Evolutionary conservation across 129 eudicot species (phyloP).

Genomic region (Centaurea solstitialis): DNA sequence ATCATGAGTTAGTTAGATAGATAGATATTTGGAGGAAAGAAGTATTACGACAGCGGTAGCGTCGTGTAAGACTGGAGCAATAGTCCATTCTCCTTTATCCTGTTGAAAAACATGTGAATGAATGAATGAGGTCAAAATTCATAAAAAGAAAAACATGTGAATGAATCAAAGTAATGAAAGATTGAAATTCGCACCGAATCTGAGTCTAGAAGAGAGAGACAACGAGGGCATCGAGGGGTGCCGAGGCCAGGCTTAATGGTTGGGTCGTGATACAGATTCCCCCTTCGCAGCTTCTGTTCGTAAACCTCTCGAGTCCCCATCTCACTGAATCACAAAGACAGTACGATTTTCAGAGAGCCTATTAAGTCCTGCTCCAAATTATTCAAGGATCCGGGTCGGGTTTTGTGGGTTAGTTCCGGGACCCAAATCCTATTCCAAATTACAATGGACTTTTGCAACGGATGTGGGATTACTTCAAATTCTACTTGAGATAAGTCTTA

Average conservation of each 20-base stretch:
- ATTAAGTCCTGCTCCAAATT: background rate
- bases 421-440: background rate
- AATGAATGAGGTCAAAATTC: background rate
- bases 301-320: conserved; percentile 95
- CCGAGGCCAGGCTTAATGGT: conserved; percentile 94
- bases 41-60: conserved; percentile 75
- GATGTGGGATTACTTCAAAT: no score
- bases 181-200: conserved; percentile 30
- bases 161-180: background rate
- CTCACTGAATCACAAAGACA: no score
- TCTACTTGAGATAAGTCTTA: no score
- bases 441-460: no score
- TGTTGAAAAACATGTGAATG: conserved; percentile 12
- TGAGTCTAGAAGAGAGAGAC: conserved; percentile 66
- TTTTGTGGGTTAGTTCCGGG: background rate
- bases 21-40: no score
- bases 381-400: background rate
- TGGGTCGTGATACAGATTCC: conserved; percentile 86
- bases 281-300: conserved; percentile 72
- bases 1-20: background rate
- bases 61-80: conserved; percentile 75
- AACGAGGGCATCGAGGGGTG: conserved; percentile 83
- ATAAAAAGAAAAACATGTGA: background rate
- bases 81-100: conserved; percentile 70
- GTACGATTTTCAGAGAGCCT: conserved; percentile 1